Evolutionary conservation across 1,284 basidiomycete genomes (phyloP), one percentile per base, ranked within the genome.

Genomic region (Pseudozyma sp.): DNA sequence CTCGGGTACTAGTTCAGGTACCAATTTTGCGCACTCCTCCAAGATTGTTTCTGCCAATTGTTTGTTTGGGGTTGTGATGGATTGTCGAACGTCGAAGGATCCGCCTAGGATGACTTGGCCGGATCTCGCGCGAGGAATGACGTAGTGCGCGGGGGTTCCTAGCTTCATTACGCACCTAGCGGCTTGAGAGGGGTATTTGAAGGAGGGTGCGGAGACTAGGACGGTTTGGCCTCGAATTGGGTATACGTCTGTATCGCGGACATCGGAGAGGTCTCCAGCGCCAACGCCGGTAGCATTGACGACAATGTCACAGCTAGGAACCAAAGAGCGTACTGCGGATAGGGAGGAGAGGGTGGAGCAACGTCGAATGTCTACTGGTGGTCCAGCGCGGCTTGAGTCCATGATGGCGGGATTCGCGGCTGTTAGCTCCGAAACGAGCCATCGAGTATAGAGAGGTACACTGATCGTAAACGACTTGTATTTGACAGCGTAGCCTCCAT

Each of bases 201-300:
- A 79, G 2, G 84, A 89, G 1, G 93, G 93, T 0, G 93, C 92
- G 57, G 89, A 86, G 13, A 93, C 87, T 31, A 93, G 86, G 10
- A 94, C 89, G 0, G 93, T 95, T 86, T 97, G 95, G 0, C 95
- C 95, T 45, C 93, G 89, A 56, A 94, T 89, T 0, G 94, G 94
- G 81, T 90, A 90, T 21, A 94, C 88, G 81, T 94, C 92, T 72
- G 93, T 90, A 3, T 95, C 90, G 5, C 93, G 52, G 0, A 80
- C 79, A 34, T 81, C 80, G 34, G 45, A n/a, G 2, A 83, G 61
- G 6, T 74, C 63, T 8, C 52, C 75, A n/a, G 77, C 72, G 12
- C 85, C 86, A 1, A 86, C 77, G 5, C 87, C 88, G 0, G 86
- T 87, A 1, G 87, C 87, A 59, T 88, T 88, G 51, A 88, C 83